Conservation (phyloP, 2,329 filamentous ascomycete genomes). For the Diaporthe sp. region DNA sequence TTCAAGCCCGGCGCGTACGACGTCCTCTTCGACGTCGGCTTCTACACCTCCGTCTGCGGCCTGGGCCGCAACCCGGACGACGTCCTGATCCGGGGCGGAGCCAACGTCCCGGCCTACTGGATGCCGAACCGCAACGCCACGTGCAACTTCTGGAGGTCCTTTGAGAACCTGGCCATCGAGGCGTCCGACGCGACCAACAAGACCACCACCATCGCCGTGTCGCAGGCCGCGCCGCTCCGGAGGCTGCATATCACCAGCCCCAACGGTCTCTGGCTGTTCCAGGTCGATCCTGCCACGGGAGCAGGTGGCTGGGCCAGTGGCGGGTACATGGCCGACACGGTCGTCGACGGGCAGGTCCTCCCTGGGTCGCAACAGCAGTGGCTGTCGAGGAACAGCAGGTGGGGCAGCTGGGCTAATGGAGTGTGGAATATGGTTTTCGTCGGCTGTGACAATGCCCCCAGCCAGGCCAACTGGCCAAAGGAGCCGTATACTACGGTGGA, state of each 20-base stretch:
- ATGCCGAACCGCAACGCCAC: constrained; percentile 51
- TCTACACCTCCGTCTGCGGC: constrained; percentile 50
- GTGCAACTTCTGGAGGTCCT: constrained; percentile 51
- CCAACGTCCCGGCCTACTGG: constrained; percentile 51
- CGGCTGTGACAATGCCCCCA: constrained; percentile 47
- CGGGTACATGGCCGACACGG: constrained; percentile 50
- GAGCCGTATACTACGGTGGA: constrained; percentile 48
- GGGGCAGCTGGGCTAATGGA: constrained; percentile 50
- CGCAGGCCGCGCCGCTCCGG: constrained; percentile 49
- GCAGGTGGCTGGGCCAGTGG: constrained; percentile 50
- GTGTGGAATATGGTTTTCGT: constrained; percentile 53
- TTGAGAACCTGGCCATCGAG: constrained; percentile 50
- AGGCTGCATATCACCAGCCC: constrained; percentile 48
- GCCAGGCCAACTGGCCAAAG: constrained; percentile 45
- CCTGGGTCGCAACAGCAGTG: constrained; percentile 52
- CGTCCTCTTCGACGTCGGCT: constrained; percentile 50
- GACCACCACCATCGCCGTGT: constrained; percentile 51
- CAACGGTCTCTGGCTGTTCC: constrained; percentile 50
- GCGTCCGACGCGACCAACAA: constrained; percentile 48
- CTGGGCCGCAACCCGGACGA: constrained; percentile 48
- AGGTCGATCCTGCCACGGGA: constrained; percentile 48
- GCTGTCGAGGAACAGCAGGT: constrained; percentile 50
- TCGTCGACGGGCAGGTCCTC: constrained; percentile 47
- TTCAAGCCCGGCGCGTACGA: constrained; percentile 49
- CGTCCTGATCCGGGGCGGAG: constrained; percentile 49